Percentiles rank a stretch among this genome's conserved stretches.
These are phyloP conservation scores for Xylariaceae sp. DNA, from an alignment of 2,329 filamentous ascomycete species.

Conservation along the genomic window DNA sequence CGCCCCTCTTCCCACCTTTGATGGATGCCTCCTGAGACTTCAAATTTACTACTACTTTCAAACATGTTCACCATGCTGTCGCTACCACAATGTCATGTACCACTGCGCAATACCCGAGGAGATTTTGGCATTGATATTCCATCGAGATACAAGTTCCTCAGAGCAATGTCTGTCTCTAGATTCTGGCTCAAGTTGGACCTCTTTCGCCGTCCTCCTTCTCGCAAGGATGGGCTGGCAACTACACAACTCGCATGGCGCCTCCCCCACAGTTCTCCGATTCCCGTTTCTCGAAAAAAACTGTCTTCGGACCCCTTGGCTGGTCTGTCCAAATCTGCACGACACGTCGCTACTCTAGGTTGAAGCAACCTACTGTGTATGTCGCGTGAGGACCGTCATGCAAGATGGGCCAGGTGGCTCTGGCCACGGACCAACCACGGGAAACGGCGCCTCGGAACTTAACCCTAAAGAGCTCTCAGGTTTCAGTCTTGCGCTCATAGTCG, in stretches of 20 bases:
- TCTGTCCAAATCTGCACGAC: slow-evolving; percentile 35
- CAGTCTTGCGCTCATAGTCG: slow-evolving; percentile 69
- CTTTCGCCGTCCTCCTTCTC: slow-evolving; percentile 40
- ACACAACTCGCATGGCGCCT: slow-evolving; percentile 63
- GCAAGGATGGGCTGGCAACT: slow-evolving; percentile 25
- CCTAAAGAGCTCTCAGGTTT: slow-evolving; percentile 77
- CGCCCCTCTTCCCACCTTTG: neutral
- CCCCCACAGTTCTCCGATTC: slow-evolving; percentile 73
- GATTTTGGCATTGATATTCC: slow-evolving; percentile 20
- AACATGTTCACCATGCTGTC: neutral
- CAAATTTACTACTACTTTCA: neutral
- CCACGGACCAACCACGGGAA: slow-evolving; percentile 42
- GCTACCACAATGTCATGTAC: slow-evolving; percentile 16
- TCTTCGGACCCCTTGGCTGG: slow-evolving; percentile 45
- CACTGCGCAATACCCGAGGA: slow-evolving; percentile 29
- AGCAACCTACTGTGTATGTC: slow-evolving; percentile 45
- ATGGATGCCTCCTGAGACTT: neutral
- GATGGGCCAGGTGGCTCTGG: slow-evolving; percentile 39
- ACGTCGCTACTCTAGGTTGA: slow-evolving; percentile 59
- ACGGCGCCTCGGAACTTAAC: slow-evolving; percentile 85
- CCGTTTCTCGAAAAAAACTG: slow-evolving; percentile 64
- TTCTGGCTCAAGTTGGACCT: slow-evolving; percentile 34
- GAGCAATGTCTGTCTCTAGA: slow-evolving; percentile 17
- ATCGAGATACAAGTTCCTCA: slow-evolving; percentile 33
- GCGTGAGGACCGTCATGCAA: slow-evolving; percentile 42